phyloP scores from a whole-genome alignment of 495 filamentous ascomycete species.

The Daldinia vernicosa region DNA sequence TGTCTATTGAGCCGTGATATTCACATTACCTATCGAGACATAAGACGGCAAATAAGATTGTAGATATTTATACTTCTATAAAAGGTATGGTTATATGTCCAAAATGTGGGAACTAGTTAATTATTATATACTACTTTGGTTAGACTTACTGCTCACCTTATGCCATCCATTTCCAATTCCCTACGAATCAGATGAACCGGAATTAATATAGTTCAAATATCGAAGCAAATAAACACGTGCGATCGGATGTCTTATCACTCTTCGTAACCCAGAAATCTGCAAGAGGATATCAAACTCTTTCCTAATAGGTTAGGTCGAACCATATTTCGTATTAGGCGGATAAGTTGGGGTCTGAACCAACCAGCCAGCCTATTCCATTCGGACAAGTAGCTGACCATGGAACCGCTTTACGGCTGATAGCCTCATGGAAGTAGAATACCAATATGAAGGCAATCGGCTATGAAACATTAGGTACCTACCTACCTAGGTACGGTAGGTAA shows the following conservation, averaged over 20 bases:
- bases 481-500: constrained; percentile 2
- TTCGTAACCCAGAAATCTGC: constrained; percentile 6
- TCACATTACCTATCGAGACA: constrained; percentile 8
- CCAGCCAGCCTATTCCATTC: background rate
- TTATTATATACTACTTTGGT: background rate
- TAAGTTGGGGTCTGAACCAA: background rate
- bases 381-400: background rate
- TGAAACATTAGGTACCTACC: no score
- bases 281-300: constrained; percentile 23
- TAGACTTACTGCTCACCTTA: background rate
- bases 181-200: background rate
- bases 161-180: background rate
- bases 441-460: background rate
- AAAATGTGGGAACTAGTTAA: background rate
- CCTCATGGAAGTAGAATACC: background rate
- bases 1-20: constrained; percentile 23
- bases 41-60: constrained; percentile 2
- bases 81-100: background rate
- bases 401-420: background rate
- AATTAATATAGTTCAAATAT: background rate
- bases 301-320: constrained; percentile 15
- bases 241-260: constrained; percentile 8
- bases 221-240: background rate
- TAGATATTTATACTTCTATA: background rate
- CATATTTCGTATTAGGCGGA: background rate